Percentiles rank a stretch among this genome's conserved stretches.
Conservation (phyloP, 768 basidiomycete species). For the Rhizopogon rudus region DNA sequence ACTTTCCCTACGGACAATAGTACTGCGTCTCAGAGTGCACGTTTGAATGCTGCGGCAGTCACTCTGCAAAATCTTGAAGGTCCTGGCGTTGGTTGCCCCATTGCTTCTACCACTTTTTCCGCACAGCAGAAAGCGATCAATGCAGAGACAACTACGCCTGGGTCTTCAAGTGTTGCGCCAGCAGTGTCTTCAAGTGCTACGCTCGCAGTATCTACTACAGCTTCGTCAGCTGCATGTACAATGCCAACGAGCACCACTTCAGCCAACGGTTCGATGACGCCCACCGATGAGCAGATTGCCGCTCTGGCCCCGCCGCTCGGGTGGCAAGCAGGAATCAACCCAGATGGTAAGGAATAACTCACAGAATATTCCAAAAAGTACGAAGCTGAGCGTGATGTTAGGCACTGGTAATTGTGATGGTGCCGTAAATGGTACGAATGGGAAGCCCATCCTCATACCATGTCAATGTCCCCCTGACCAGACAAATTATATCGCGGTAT, state of each 20-base stretch:
- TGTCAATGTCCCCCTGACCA: slow-evolving; percentile 30
- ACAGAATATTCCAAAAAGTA: background rate
- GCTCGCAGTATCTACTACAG: background rate
- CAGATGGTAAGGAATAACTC: slow-evolving; percentile 40
- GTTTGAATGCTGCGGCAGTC: slow-evolving; percentile 54
- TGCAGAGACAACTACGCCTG: slow-evolving; percentile 9
- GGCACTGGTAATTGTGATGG: slow-evolving; percentile 36
- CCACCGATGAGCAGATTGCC: slow-evolving; percentile 25
- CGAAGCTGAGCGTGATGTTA: background rate
- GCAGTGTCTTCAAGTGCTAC: background rate
- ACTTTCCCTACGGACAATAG: slow-evolving; percentile 62
- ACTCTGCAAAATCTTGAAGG: slow-evolving; percentile 74
- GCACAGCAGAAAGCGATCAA: slow-evolving; percentile 28
- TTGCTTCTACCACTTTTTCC: slow-evolving; percentile 56
- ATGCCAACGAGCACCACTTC: background rate
- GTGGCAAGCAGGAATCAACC: slow-evolving; percentile 48
- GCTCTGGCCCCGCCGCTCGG: slow-evolving; percentile 57
- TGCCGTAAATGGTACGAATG: slow-evolving; percentile 23
- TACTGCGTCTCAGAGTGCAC: slow-evolving; percentile 44
- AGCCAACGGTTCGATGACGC: slow-evolving; percentile 7
- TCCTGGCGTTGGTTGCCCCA: slow-evolving; percentile 64
- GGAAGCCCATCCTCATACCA: slow-evolving; percentile 28
- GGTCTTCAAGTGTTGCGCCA: background rate
- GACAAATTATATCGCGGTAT: slow-evolving; percentile 21
- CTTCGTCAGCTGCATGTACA: background rate